A percentile compares a stretch with the other conserved stretches of the same genome.
These are phyloP conservation scores for Botryotinia convoluta DNA, from an alignment of 2,329 filamentous ascomycete species.

Conservation along the genomic window DNA sequence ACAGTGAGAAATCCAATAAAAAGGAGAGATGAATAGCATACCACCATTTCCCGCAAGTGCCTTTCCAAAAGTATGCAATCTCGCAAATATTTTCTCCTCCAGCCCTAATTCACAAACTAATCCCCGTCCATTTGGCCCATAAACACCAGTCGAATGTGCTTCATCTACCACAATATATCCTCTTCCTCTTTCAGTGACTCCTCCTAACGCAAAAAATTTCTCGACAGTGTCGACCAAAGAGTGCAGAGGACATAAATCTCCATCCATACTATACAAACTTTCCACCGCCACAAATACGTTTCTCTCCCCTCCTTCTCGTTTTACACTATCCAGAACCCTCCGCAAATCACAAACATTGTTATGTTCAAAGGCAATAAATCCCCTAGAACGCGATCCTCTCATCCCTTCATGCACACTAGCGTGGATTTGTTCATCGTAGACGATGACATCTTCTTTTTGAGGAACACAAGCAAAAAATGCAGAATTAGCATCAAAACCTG, in stretches of 20 bases:
- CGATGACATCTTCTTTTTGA: conserved; percentile 52
- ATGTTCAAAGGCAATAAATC: conserved; percentile 53
- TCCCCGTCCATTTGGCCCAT: conserved; percentile 49
- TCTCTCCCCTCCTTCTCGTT: conserved; percentile 29
- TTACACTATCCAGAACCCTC: conserved; percentile 33
- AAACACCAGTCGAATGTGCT: conserved; percentile 52
- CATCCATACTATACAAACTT: conserved; percentile 49
- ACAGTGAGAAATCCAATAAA: not conserved
- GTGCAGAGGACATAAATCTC: conserved; percentile 43
- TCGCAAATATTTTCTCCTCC: conserved; percentile 48
- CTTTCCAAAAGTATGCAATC: conserved; percentile 54
- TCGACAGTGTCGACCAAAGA: conserved; percentile 41
- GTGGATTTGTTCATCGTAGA: conserved; percentile 66
- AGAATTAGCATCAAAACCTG: conserved; percentile 53
- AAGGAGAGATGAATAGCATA: conserved; percentile 31
- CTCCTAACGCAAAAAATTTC: conserved; percentile 33
- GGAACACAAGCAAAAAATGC: conserved; percentile 51
- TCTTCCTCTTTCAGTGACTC: conserved; percentile 35
- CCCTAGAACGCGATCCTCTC: conserved; percentile 40
- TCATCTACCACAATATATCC: conserved; percentile 55
- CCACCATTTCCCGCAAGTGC: conserved; percentile 45
- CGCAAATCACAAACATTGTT: conserved; percentile 45
- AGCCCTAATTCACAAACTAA: conserved; percentile 50
- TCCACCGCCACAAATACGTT: conserved; percentile 45
- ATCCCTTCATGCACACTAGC: conserved; percentile 56